These are phyloP conservation scores for Salix suchowensis DNA, from an alignment of 345 rosid genomes.

Conservation along the genomic window DNA sequence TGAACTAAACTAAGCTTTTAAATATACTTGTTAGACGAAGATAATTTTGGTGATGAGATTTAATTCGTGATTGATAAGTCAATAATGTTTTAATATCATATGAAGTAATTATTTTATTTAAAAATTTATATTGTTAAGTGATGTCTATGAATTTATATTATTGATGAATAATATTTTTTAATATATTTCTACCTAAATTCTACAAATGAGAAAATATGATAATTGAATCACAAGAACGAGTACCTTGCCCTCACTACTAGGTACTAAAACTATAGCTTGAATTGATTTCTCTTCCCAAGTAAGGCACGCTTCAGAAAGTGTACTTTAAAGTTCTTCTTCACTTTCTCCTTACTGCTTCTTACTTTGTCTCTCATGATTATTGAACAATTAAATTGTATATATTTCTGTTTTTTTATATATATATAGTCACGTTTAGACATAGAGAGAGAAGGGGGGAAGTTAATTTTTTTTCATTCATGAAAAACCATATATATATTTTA, in stretches of 20 bases:
- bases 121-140: no score
- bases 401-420: no score
- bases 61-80: accelerated
- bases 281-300: not conserved
- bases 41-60: no score
- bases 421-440: not conserved
- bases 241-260: not conserved
- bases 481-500: conserved; percentile 21
- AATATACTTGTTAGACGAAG: no score
- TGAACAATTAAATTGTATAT: not conserved
- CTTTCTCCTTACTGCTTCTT: not conserved
- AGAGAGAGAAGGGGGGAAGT: not conserved
- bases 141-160: no score
- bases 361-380: not conserved
- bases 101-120: no score
- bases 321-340: not conserved
- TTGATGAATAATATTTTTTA: no score
- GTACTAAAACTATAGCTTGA: not conserved
- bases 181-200: no score
- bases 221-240: not conserved
- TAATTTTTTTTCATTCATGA: conserved; percentile 18
- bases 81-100: no score
- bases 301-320: not conserved
- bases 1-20: no score
- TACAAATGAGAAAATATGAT: not conserved